These are phyloP conservation scores for Colletotrichum coccodes DNA, from an alignment of 2,329 filamentous ascomycete species.

Conservation along the genomic window DNA sequence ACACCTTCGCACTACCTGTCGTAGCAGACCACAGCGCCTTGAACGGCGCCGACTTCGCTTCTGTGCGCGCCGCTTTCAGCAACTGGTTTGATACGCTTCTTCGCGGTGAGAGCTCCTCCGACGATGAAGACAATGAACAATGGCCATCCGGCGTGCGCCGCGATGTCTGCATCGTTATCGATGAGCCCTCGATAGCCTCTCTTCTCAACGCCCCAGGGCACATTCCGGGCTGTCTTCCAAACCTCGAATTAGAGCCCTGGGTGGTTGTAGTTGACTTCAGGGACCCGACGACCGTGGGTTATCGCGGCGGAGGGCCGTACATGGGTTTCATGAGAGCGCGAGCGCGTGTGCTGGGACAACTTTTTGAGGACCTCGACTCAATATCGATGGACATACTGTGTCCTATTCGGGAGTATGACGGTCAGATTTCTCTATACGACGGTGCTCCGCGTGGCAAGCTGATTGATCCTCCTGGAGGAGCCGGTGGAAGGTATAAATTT, in stretches of 20 bases:
- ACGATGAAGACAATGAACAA: neutral
- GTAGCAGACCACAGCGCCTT: neutral
- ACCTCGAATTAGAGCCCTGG: neutral
- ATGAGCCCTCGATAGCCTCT: neutral
- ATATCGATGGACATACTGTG: neutral
- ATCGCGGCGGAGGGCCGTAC: neutral
- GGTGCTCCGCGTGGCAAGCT: neutral
- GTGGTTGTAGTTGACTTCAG: neutral
- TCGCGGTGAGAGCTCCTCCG: neutral
- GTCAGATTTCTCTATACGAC: neutral
- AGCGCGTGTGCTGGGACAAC: neutral
- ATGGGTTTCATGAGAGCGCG: neutral
- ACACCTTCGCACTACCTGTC: neutral
- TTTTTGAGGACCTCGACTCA: neutral
- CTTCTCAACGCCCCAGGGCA: neutral
- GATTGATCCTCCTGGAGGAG: neutral
- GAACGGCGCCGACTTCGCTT: neutral
- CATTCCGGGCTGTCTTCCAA: neutral
- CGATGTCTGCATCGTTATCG: neutral
- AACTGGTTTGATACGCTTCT: neutral
- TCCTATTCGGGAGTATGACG: neutral
- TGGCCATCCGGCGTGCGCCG: neutral
- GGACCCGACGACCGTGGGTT: neutral
- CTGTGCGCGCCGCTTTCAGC: neutral
- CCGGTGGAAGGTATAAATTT: neutral